Conservation (phyloP, 1,284 basidiomycete genomes). For the Tilletia caries region DNA sequence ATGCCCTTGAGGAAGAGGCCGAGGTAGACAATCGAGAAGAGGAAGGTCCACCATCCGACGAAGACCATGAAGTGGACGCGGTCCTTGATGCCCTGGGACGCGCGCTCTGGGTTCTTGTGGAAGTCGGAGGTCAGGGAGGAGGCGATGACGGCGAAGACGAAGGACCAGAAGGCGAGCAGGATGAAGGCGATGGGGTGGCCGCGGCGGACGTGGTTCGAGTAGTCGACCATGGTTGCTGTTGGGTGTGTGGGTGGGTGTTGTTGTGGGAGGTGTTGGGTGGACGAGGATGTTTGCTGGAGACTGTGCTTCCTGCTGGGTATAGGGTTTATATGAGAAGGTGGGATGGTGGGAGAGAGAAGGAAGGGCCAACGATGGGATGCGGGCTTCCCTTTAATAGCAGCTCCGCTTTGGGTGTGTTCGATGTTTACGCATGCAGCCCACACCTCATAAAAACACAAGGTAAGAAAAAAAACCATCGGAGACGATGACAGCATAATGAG, state of each 20-base stretch:
- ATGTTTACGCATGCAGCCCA: too few relatives aligned
- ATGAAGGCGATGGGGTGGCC: slow-evolving; percentile 49
- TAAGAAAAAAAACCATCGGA: too few relatives aligned
- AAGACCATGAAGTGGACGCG: slow-evolving; percentile 46
- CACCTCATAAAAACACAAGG: too few relatives aligned
- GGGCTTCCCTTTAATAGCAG: too few relatives aligned
- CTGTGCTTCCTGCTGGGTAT: too few relatives aligned
- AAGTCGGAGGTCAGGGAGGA: slow-evolving; percentile 43
- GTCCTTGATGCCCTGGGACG: slow-evolving; percentile 23
- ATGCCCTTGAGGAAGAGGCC: slow-evolving; percentile 48
- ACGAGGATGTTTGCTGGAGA: too few relatives aligned
- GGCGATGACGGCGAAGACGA: slow-evolving; percentile 49
- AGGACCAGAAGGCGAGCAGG: slow-evolving; percentile 38
- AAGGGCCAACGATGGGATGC: too few relatives aligned
- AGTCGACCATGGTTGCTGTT: slow-evolving; percentile 32
- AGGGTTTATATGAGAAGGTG: too few relatives aligned
- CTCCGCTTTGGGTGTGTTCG: too few relatives aligned
- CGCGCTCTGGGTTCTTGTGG: slow-evolving; percentile 38
- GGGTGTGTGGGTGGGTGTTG: neutral
- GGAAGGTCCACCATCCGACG: slow-evolving; percentile 49
- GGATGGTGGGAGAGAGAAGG: neutral
- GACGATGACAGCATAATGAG: too few relatives aligned
- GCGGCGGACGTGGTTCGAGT: slow-evolving; percentile 34
- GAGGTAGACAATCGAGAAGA: slow-evolving; percentile 40
- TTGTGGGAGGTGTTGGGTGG: neutral